Conservation (phyloP, 805 yeast genomes). For the Candida ficus region DNA sequence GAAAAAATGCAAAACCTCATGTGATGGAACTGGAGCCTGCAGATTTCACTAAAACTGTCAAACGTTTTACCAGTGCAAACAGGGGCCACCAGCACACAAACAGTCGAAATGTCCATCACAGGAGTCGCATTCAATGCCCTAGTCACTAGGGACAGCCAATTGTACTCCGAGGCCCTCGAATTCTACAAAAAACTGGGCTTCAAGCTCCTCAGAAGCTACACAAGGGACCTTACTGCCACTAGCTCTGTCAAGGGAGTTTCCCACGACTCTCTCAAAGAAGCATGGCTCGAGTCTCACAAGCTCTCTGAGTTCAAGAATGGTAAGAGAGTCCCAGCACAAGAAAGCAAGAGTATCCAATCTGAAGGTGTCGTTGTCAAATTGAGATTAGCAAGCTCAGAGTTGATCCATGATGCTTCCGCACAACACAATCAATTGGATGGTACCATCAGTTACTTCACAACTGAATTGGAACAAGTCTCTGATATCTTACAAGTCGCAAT, state of each 20-base stretch:
- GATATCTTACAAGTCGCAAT: constrained; percentile 16
- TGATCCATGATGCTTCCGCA: constrained; percentile 21
- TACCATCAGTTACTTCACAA: constrained; percentile 35
- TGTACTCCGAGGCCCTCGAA: constrained; percentile 42
- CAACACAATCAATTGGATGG: constrained; percentile 31
- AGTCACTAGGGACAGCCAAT: constrained; percentile 44
- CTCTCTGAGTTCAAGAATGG: constrained; percentile 54
- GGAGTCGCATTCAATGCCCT: constrained; percentile 57
- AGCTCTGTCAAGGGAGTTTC: constrained; percentile 51
- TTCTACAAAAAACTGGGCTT: constrained; percentile 64
- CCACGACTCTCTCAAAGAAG: constrained; percentile 59
- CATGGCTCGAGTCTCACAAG: constrained; percentile 71
- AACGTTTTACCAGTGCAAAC: neutral
- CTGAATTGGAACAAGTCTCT: constrained; percentile 29
- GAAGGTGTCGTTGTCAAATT: constrained; percentile 45
- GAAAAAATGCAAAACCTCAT: neutral
- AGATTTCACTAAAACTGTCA: neutral
- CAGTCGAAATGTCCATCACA: constrained; percentile 18
- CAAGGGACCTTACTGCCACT: constrained; percentile 38
- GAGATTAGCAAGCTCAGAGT: constrained; percentile 29
- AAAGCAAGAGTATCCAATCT: constrained; percentile 32
- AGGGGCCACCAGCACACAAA: too few relatives aligned
- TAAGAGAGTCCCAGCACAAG: constrained; percentile 49
- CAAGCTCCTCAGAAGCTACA: constrained; percentile 50
- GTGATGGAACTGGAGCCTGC: neutral